Evolutionary conservation across 148 eudicot species (phyloP).

Genomic region (Linanthus parryae): DNA sequence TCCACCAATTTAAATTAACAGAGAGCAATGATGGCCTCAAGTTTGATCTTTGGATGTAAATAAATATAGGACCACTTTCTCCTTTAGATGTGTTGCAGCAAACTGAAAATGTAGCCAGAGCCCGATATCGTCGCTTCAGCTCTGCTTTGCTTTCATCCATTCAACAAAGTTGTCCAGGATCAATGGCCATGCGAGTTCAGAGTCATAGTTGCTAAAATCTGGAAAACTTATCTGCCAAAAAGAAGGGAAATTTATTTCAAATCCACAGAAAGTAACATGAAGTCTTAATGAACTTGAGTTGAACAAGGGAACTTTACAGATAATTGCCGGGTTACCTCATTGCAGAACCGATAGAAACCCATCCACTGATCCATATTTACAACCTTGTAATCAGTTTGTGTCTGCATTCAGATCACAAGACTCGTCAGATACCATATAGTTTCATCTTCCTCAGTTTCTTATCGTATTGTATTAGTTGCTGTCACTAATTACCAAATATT

Average conservation of each 20-base stretch:
- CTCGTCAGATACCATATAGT: too few relatives aligned
- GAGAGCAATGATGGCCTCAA: too few relatives aligned
- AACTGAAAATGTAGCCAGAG: too few relatives aligned
- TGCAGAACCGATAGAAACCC: constrained; percentile 86
- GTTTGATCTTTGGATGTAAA: too few relatives aligned
- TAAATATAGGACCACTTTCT: too few relatives aligned
- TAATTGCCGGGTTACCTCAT: constrained; percentile 46
- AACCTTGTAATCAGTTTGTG: constrained; percentile 86
- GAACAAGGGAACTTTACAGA: too few relatives aligned
- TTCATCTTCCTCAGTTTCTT: too few relatives aligned
- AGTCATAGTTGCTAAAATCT: constrained; percentile 64
- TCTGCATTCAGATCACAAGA: constrained; percentile 33
- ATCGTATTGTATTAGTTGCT: too few relatives aligned
- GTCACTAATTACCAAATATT: too few relatives aligned
- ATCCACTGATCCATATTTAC: constrained; percentile 97
- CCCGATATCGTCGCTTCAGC: too few relatives aligned
- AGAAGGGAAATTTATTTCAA: background rate
- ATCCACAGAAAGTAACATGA: background rate
- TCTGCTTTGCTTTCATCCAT: constrained; percentile 70
- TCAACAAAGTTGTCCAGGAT: constrained; percentile 91
- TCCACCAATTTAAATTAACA: too few relatives aligned
- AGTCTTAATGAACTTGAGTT: background rate
- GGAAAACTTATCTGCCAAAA: constrained; percentile 72
- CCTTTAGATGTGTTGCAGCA: too few relatives aligned
- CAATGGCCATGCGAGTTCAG: constrained; percentile 86